Evolutionary conservation across 352 stramenopile species (phyloP), one percentile per base, ranked within the genome.

Genomic region (Phytophthora crassamura): DNA sequence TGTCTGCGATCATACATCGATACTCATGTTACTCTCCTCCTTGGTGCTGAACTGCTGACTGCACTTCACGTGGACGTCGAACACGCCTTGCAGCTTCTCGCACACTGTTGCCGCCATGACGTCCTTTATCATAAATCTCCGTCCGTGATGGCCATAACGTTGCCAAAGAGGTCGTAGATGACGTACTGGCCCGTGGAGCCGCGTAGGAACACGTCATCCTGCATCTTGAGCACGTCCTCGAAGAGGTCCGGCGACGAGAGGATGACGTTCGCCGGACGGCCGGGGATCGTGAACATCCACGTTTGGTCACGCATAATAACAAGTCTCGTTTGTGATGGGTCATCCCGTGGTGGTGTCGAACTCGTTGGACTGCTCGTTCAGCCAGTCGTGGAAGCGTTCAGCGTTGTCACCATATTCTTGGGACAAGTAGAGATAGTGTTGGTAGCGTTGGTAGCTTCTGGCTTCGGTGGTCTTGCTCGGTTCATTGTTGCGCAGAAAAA

Each of bases 181-280:
- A 68, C 66, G 39, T 78, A 60, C n/a, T 67, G 41, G 6, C 74
- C 73, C 11, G 67, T 39, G 4, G 63, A 30, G 2, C 77, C 82
- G 45, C 93, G 91, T 9, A 74, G 60, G 46, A 95, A 95, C 16
- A 78, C 67, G 47, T 87, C 66, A 32, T 82, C 84, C 18, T 94
- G 75, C 6, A 53, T 75, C 34, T 82, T 77, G 40, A 82, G 57
- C 30, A 84, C 65, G 34, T 90, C 78, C 22, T 86, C 68, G 4
- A 88, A 67, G 3, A 56, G 47, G 15, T 75, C 57, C 3, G 62
- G 48, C 0, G 68, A 77, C 25, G 62, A 74, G 0, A 90, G 20
- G 25, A 90, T 58, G 30, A 88, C 64, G 5, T 67, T 79, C 16
- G 69, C 66, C 1, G 68, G 32, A 6, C 59, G 63, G 1, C 74